Base-by-base conservation (phyloP, 176 grass and related monocot genomes). In the Typha latifolia region DNA sequence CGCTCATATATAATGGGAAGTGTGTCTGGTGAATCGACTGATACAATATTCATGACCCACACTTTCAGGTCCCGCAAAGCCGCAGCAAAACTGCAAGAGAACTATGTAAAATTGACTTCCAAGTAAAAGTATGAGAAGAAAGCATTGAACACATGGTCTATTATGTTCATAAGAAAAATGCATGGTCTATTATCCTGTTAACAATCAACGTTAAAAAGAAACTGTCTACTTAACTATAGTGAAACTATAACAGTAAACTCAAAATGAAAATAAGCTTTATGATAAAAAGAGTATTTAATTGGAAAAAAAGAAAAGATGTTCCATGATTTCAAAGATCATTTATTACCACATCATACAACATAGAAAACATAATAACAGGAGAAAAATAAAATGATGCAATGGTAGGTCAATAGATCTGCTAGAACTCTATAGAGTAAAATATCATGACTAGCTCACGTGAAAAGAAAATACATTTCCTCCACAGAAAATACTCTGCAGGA, bases 31-130 rank as follows among this genome's bases (percentile, higher is more conserved):
- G 89, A 93, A 84, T 99, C 84, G 27, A 90, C 83, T 21, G 89
- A 81, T 59, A 94, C 95, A 20, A 99, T 80, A 85, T 99, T 94
- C 89, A 99, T 94, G 64, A 99, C 95, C 95, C 95, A 99, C 31
- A 99, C 86, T 49, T 85, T 78, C 70, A 94, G 80, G 20, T 81
- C 84, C 48, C 61, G 74, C 72, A 99, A 74, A 66, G 95, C 89
- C 73, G 95, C 95, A 76, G 86, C 89, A 72, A 99, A 99, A 74
- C 95, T 99, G 80, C 24, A 63, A 85, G 9, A 32, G 47, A 64
- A 21, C 12, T 24, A 69, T 13, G 51, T 12, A 77, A 48, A 72
- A n/a, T 19, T n/a, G n/a, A 57, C 53, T 57, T 9, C 12, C 53
- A 59, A 65, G 32, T 47, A 48, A 26, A 71, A 72, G 1, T 11